Evolutionary conservation across 2,329 filamentous ascomycete genomes (phyloP), one percentile per base, ranked within the genome.

Genomic region (Bipolaris sorokiniana): DNA sequence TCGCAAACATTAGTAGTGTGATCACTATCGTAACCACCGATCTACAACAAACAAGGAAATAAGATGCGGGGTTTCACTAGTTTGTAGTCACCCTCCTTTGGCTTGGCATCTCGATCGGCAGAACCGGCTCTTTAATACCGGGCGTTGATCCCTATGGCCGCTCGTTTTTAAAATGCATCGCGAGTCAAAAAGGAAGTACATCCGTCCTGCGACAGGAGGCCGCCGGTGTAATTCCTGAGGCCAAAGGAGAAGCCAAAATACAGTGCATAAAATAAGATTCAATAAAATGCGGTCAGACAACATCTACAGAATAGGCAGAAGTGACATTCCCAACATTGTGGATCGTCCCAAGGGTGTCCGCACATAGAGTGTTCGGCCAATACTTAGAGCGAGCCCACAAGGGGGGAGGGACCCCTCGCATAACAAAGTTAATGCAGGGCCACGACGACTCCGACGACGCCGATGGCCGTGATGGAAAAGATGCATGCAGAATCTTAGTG

Each of bases 1-100:
- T 38, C 46, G 20, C 33, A n/a, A 38, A 38, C 22, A 11, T 13
- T 31, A 31, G 26, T 26, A 16, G 9, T 38, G 20, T 11, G 22
- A 48, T 37, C 38, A 3, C 15, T 9, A 37, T 48, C 34, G 22
- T 22, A 18, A 16, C 33, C 10, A 47, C 13, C 34, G 34, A 38
- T 48, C 46, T 38, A 26, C 34, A 42, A 10, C 6, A 9, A 13
- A 38, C 34, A 31, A 34, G 46, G 22, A 38, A 37, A 37, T 18
- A 3, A 26, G 20, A 48, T 48, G 46, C 46, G 34, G 46, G 46
- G 46, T 20, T 48, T 48, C 34, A 48, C 46, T 48, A 48, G 46
- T 28, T 28, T 42, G 40, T 42, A 26, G 40, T n/a, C 22, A 16
- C 34, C 9, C 22, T 34, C 45, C 34, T 23, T 48, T 48, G 46